Evolutionary conservation across 768 basidiomycete species (phyloP), one percentile per base, ranked within the genome.

Genomic region (Calvatia gigantea): DNA sequence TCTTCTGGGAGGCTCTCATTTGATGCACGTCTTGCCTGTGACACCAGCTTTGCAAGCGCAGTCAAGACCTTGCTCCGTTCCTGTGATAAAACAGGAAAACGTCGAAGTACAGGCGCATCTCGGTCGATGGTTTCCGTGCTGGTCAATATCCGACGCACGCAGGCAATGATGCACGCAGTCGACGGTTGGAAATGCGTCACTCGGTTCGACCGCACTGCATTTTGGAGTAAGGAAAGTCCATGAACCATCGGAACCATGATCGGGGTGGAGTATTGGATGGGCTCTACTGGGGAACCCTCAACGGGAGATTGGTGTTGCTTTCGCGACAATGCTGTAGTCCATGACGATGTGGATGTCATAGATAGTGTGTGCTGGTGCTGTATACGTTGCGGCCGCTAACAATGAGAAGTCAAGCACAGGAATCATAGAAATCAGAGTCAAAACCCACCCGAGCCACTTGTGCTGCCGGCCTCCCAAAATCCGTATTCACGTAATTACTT

Each of bases 111-210:
- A 0, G 80, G 78, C 1, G 92, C 87, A 60, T 96, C 92, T 42
- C 91, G 86, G 37, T 86, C 83, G 21, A 97, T 77, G 53, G 92
- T 95, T 56, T 89, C 89, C 14, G 92, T 86, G 9, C 87, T 82
- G 27, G 86, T 83, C 41, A 99, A 80, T 15, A 96, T 87, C 27
- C 87, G 83, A 29, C 95, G 88, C 44, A 98, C 93, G 51, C 91
- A 92, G 11, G 93, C 94, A 61, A 99, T 94, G 57, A 98, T 89
- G 69, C 87, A 94, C 12, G 94, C 95, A 0, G 95, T 92, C 2
- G 94, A 89, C 5, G 96, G 94, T 64, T 94, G 92, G 63, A 93
- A 95, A 70, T 98, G 96, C 2, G 85, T 73, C 25, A 83, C 72
- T 43, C 91, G 84, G 62, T 85, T 85, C n/a, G 83, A 76, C 39